Conservation (phyloP, 2,329 filamentous ascomycete genomes). For the Neophaeococcomyces aloes region DNA sequence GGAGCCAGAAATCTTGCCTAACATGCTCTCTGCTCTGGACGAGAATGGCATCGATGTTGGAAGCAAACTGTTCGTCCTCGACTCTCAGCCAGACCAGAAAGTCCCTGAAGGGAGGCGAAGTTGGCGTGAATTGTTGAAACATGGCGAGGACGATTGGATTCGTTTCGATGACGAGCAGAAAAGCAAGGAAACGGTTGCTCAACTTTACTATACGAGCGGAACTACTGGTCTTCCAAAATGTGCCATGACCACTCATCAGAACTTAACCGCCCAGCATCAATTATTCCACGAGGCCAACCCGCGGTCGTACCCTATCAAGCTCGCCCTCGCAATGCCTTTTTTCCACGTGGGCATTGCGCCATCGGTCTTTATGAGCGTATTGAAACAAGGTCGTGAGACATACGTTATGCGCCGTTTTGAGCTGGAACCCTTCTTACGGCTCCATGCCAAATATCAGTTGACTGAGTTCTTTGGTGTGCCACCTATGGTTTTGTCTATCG, state of each 20-base stretch:
- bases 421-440: constrained; percentile 30
- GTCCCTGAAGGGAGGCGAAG: background rate
- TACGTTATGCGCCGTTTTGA: constrained; percentile 41
- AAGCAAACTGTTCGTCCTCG: constrained; percentile 36
- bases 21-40: constrained; percentile 30
- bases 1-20: constrained; percentile 30
- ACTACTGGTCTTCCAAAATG: constrained; percentile 54
- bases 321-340: too few relatives aligned
- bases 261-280: constrained; percentile 14
- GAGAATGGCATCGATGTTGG: constrained; percentile 22
- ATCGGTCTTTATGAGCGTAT: constrained; percentile 36
- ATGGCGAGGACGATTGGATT: constrained; percentile 9
- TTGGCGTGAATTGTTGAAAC: too few relatives aligned
- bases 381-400: constrained; percentile 35
- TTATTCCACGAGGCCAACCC: constrained; percentile 21
- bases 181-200: constrained; percentile 36
- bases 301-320: background rate
- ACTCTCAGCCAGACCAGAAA: constrained; percentile 21
- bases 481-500: constrained; percentile 32
- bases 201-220: constrained; percentile 62
- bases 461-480: constrained; percentile 41
- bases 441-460: constrained; percentile 33
- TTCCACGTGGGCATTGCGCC: constrained; percentile 39
- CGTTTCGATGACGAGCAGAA: constrained; percentile 29
- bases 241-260: constrained; percentile 45